Evolutionary conservation across 2,329 filamentous ascomycete genomes (phyloP).

Genomic region (Ceratocystis alfenasii): DNA sequence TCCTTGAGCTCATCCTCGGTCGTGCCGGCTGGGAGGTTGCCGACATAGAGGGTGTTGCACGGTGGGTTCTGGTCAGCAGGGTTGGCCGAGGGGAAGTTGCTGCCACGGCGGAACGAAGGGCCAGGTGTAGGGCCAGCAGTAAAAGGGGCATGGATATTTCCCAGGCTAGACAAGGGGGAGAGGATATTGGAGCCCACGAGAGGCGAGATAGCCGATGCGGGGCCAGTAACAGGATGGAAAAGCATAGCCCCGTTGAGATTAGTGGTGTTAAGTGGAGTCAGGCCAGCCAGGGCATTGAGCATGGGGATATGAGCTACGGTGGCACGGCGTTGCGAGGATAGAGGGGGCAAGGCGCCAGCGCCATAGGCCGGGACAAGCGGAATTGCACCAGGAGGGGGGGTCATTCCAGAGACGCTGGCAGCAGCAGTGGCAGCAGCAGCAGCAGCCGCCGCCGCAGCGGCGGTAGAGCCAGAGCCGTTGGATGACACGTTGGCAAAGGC

Average conservation of each 20-base stretch:
- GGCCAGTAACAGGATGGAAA: conserved; percentile 11
- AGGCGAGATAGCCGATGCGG: conserved; percentile 24
- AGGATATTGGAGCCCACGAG: conserved; percentile 40
- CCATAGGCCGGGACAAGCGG: background rate
- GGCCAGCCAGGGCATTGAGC: conserved; percentile 27
- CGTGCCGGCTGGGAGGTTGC: conserved; percentile 86
- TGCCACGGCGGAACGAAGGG: conserved; percentile 19
- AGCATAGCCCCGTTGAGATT: conserved; percentile 14
- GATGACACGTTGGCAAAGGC: conserved; percentile 22
- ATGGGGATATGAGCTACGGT: conserved; percentile 19
- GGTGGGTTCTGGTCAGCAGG: conserved; percentile 93
- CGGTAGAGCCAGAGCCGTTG: conserved; percentile 31
- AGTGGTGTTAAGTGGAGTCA: conserved; percentile 27
- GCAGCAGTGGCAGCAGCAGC: conserved; percentile 27
- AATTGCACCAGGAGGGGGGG: background rate
- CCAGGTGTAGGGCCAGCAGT: conserved; percentile 11
- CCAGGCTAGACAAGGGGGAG: conserved; percentile 26
- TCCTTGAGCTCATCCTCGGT: conserved; percentile 92
- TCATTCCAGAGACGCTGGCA: conserved; percentile 26
- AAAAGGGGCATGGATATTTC: background rate
- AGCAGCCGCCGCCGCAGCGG: conserved; percentile 30
- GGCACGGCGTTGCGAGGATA: conserved; percentile 17
- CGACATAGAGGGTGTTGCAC: conserved; percentile 95
- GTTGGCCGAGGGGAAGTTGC: conserved; percentile 71
- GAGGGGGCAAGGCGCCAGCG: conserved; percentile 2